Base-by-base conservation (phyloP, 1,139 yeast species). In the Ashbya aceris region DNA sequence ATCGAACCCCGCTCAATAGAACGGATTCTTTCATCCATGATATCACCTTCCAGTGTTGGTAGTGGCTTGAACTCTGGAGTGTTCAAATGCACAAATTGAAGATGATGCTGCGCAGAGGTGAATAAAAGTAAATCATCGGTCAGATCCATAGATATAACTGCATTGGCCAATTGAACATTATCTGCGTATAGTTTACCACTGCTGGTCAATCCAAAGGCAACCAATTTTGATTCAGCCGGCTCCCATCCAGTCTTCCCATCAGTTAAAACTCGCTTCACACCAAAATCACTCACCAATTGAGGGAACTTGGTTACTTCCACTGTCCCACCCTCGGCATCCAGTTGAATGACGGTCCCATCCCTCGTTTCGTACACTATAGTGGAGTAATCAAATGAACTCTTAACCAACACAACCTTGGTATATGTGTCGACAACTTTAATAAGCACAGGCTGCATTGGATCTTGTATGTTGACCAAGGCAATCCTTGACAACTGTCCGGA, bases 1-100 rank as follows among this genome's bases (percentile, higher is more conserved):
- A 83, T 55, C 0, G 96, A 85, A 1, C 98, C 98, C 49, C 96
- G 73, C 64, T 93, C 99, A 43, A 93, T 80, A 44, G 81, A 77
- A 53, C 99, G 76, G 17, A 83, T 72, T 64, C 96, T 76, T 64
- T 91, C 98, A 60, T 87, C 96, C 35, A 54, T 59, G 10, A 60
- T 58, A 20, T 58, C 51, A 12, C 70, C 67, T 3, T 62, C 62
- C 2, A 68, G 61, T 10, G 60, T 56, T 3, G 63, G 60, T 32
- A 67, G 46, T 23, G 67, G 65, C 41, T 65, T 59, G 50, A 68
- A 58, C 45, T 60, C 64, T 2, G 67, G 65, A 8, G 55, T 51
- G 36, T 69, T 68, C 56, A 89, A 67, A 62, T 87, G 96, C 34
- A 86, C 74, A 55, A 93, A 87, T 58, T 89, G 83, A 49, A 91